phyloP scores from a whole-genome alignment of 768 basidiomycete genomes.

The Lentinula sp. region DNA sequence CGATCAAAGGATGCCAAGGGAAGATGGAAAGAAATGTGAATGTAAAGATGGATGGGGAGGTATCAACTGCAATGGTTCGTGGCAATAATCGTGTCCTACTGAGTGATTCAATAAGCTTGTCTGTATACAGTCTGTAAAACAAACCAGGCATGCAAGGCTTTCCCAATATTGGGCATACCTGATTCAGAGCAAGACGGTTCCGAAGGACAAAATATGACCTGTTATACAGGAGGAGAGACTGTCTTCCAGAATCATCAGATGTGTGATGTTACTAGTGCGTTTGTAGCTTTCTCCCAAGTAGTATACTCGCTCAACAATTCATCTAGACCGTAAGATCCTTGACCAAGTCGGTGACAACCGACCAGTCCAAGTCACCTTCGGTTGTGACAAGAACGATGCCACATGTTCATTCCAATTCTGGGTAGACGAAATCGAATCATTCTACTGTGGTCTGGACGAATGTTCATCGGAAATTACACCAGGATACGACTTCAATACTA shows the following conservation, averaged over 20 bases:
- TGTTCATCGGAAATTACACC: conserved; percentile 47
- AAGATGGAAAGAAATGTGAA: conserved; percentile 68
- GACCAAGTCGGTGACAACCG: conserved; percentile 85
- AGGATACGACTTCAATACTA: conserved; percentile 64
- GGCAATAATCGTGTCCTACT: not conserved
- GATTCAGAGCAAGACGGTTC: conserved; percentile 30
- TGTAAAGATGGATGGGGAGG: conserved; percentile 96
- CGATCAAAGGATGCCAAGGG: conserved; percentile 74
- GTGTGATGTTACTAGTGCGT: conserved; percentile 96
- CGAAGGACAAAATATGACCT: conserved; percentile 67
- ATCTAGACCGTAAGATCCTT: conserved; percentile 85
- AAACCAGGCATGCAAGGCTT: conserved; percentile 72
- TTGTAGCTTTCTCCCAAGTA: not conserved
- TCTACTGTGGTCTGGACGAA: conserved; percentile 82
- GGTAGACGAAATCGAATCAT: conserved; percentile 91
- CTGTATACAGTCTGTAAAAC: conserved; percentile 72
- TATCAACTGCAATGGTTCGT: conserved; percentile 93
- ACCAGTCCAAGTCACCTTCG: conserved; percentile 95
- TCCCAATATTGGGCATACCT: conserved; percentile 54
- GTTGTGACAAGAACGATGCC: conserved; percentile 59
- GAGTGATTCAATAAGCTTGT: not conserved
- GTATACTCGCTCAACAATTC: not conserved
- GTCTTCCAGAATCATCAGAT: conserved; percentile 97
- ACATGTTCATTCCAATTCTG: conserved; percentile 97
- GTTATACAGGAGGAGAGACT: conserved; percentile 88